Conservation (phyloP, 2,329 filamentous ascomycete species). For the Fusarium temperatum region DNA sequence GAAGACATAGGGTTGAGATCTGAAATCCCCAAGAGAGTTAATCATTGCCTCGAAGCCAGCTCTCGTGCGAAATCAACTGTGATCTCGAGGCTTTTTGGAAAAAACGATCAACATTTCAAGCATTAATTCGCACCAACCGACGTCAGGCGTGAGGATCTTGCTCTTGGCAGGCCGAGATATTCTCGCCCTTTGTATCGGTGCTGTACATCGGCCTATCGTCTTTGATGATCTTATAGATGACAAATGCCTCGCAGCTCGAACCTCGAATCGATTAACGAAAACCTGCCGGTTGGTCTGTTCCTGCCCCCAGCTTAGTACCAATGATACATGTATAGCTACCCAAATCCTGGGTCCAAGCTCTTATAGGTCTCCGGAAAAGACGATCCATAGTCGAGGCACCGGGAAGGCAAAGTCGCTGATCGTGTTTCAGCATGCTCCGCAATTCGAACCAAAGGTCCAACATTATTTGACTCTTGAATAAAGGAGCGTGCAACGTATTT, state of each 20-base stretch:
- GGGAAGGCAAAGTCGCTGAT: background rate
- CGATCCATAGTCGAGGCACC: background rate
- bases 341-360: background rate
- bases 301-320: background rate
- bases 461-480: background rate
- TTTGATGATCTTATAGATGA: background rate
- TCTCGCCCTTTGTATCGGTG: too few species aligned
- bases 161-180: too few species aligned
- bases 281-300: rapidly evolving
- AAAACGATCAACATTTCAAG: too few species aligned
- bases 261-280: background rate
- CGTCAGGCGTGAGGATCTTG: too few species aligned
- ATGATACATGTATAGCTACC: background rate
- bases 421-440: background rate
- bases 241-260: background rate
- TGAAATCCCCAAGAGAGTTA: too few species aligned
- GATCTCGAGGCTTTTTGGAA: too few species aligned
- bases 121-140: too few species aligned
- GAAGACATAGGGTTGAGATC: too few species aligned
- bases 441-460: background rate
- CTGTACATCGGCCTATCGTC: background rate
- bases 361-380: background rate
- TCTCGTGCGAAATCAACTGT: too few species aligned
- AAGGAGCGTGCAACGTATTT: background rate
- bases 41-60: too few species aligned